phyloP scores from a whole-genome alignment of 805 yeast genomes.

The Candida hispaniensis region DNA sequence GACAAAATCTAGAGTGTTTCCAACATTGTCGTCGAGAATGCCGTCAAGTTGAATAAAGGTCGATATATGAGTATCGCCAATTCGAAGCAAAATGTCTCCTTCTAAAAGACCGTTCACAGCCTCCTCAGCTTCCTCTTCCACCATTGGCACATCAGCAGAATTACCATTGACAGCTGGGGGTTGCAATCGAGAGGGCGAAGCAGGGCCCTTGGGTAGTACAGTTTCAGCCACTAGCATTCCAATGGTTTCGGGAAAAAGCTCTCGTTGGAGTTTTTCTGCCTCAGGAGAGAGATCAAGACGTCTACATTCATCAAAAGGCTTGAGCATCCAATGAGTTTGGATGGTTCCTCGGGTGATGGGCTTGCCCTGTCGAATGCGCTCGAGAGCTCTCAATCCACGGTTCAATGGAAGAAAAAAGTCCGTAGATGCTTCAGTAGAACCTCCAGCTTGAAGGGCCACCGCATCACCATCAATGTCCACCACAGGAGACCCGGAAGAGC shows the following conservation, averaged over 20 bases:
- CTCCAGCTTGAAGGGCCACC: conserved; percentile 91
- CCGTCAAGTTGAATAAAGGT: conserved; percentile 73
- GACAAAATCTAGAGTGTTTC: conserved; percentile 41
- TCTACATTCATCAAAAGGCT: conserved; percentile 85
- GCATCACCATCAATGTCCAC: conserved; percentile 80
- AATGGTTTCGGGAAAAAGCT: conserved; percentile 56
- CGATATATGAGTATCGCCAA: conserved; percentile 53
- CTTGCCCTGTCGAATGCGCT: conserved; percentile 48
- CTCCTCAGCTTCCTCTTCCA: conserved; percentile 2
- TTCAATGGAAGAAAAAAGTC: conserved; percentile 84
- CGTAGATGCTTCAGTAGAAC: conserved; percentile 80
- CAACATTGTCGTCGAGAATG: conserved; percentile 63
- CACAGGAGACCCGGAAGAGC: conserved; percentile 95
- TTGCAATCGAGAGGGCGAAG: conserved; percentile 27
- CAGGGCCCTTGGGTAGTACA: conserved; percentile 78
- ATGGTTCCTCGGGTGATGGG: conserved; percentile 83
- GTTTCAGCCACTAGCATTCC: conserved; percentile 79
- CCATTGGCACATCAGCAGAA: conserved; percentile 44
- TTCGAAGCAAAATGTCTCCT: conserved; percentile 73
- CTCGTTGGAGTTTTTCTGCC: conserved; percentile 60
- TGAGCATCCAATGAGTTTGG: conserved; percentile 79
- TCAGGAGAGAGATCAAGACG: conserved; percentile 72
- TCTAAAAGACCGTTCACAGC: conserved; percentile 32
- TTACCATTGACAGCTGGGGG: conserved; percentile 15
- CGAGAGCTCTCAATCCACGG: conserved; percentile 71